Percentiles rank a stretch among this genome's conserved stretches.
Conservation (phyloP, 2,329 filamentous ascomycete genomes). For the Paradendryphiella salina region DNA sequence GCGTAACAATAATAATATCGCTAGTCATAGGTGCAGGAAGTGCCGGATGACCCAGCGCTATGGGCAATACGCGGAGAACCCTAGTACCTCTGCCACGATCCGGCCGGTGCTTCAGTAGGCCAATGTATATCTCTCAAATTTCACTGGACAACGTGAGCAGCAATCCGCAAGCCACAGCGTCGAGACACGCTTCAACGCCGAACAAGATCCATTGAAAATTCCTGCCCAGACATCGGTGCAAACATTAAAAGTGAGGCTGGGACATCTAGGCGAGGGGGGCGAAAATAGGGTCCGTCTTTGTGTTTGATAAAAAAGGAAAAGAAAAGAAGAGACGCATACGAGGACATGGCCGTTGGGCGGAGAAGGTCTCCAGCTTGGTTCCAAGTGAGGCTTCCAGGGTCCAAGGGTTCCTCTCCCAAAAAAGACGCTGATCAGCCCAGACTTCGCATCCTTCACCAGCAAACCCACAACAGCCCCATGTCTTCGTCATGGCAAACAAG, state of each 20-base stretch:
- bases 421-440: constrained; percentile 8
- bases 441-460: neutral
- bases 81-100: constrained; percentile 25
- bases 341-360: constrained; percentile 8
- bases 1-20: constrained; percentile 37
- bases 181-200: constrained; percentile 9
- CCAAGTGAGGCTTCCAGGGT: constrained; percentile 11
- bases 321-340: neutral
- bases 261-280: neutral
- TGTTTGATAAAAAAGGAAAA: neutral
- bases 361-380: constrained; percentile 12
- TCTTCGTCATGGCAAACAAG: neutral
- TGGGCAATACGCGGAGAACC: constrained; percentile 41
- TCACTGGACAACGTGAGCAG: constrained; percentile 20
- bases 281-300: neutral
- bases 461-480: neutral
- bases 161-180: constrained; percentile 15
- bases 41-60: constrained; percentile 36
- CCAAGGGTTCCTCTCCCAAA: constrained; percentile 2
- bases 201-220: constrained; percentile 4
- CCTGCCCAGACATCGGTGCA: neutral
- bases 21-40: constrained; percentile 16
- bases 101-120: constrained; percentile 24
- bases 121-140: neutral
- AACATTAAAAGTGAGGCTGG: constrained; percentile 6